Evolutionary conservation across 73 alveolate species (phyloP).

Genomic region (Breviolum minutum): DNA sequence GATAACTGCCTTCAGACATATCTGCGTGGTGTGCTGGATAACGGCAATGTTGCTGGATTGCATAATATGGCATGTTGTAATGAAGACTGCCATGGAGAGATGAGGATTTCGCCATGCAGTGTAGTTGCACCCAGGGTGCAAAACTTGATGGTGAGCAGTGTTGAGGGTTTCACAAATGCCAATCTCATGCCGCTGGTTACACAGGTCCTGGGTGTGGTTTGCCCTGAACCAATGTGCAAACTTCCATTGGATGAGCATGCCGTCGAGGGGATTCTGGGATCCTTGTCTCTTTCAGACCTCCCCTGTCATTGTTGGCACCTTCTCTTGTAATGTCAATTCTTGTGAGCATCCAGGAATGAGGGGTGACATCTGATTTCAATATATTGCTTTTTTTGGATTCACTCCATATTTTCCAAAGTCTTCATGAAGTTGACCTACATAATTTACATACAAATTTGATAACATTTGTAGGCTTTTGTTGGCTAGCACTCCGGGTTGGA

Average conservation of each 20-base stretch:
- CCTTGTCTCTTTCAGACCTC: neutral
- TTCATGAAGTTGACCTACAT: too few relatives aligned
- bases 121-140: too few relatives aligned
- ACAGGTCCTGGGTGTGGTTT: neutral
- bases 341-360: neutral
- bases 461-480: too few relatives aligned
- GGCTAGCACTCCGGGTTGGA: neutral
- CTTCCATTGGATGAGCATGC: slow-evolving; percentile 25
- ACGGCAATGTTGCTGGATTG: slow-evolving; percentile 6
- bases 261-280: neutral
- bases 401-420: too few relatives aligned
- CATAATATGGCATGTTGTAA: neutral
- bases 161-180: too few relatives aligned
- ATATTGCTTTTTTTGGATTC: too few relatives aligned
- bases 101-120: too few relatives aligned
- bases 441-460: too few relatives aligned
- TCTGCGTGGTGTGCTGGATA: slow-evolving; percentile 17
- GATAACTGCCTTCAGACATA: slow-evolving; percentile 6
- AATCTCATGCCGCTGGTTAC: neutral
- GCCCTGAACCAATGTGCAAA: slow-evolving; percentile 39
- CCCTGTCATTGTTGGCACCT: too few relatives aligned
- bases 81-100: too few relatives aligned
- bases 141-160: too few relatives aligned
- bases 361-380: too few relatives aligned
- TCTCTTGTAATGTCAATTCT: neutral